Conservation (phyloP, 768 basidiomycete genomes). For the Hypsizygus marmoreus region DNA sequence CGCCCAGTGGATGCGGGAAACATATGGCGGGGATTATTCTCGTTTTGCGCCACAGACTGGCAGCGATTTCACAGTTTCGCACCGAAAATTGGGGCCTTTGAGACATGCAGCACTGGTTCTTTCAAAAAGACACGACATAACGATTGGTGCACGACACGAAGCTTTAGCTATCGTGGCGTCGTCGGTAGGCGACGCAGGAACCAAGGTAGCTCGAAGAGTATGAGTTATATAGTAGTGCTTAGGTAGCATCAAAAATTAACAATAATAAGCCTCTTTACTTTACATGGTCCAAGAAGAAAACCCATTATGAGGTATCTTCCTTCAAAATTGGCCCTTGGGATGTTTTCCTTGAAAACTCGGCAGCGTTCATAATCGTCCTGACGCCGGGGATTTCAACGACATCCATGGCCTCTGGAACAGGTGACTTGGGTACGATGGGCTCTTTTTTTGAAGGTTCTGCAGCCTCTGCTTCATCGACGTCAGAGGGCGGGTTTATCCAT, state of each 20-base stretch:
- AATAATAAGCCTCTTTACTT: slow-evolving; percentile 8
- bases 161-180: slow-evolving; percentile 41
- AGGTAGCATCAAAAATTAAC: slow-evolving; percentile 1
- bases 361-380: slow-evolving; percentile 2
- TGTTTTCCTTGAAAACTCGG: slow-evolving; percentile 6
- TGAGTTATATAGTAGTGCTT: slow-evolving; percentile 9
- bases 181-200: slow-evolving; percentile 7
- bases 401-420: neutral
- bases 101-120: slow-evolving; percentile 45
- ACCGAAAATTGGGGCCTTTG: slow-evolving; percentile 38
- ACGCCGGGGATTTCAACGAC: neutral
- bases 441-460: slow-evolving; percentile 4
- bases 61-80: slow-evolving; percentile 26
- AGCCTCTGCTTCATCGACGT: slow-evolving; percentile 12
- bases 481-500: slow-evolving; percentile 41
- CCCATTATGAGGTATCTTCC: neutral
- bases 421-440: too few species aligned
- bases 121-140: slow-evolving; percentile 43
- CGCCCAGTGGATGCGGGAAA: slow-evolving; percentile 22
- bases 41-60: slow-evolving; percentile 38
- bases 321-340: neutral
- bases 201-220: slow-evolving; percentile 5
- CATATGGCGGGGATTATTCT: slow-evolving; percentile 51
- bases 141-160: slow-evolving; percentile 36
- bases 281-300: neutral